phyloP scores from a whole-genome alignment of 352 stramenopile species.

The Sclerospora graminicola region DNA sequence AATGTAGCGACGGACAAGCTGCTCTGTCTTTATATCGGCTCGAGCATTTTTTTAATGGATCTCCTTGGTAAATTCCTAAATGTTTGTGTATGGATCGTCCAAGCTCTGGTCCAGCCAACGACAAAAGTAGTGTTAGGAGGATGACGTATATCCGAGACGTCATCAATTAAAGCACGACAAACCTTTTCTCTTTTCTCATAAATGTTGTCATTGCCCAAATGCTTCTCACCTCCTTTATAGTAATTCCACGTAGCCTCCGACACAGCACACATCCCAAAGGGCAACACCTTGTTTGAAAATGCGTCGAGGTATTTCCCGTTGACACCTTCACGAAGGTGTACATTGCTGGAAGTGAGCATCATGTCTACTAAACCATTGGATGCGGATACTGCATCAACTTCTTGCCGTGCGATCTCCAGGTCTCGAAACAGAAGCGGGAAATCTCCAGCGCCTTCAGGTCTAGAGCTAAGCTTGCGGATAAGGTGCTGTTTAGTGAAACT shows the following conservation, averaged over 20 bases:
- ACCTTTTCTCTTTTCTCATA: slow-evolving; percentile 28
- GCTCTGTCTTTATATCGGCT: too few relatives aligned
- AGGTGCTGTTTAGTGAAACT: slow-evolving; percentile 12
- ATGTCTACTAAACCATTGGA: slow-evolving; percentile 25
- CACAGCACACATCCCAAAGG: slow-evolving; percentile 25
- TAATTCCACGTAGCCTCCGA: slow-evolving; percentile 29
- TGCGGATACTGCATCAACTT: slow-evolving; percentile 21
- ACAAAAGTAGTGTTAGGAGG: background rate
- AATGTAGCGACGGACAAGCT: slow-evolving; percentile 42
- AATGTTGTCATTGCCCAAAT: slow-evolving; percentile 22
- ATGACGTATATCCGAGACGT: too few relatives aligned
- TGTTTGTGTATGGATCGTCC: slow-evolving; percentile 31
- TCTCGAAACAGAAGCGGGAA: slow-evolving; percentile 21
- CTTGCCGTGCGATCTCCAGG: slow-evolving; percentile 15
- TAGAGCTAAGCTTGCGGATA: slow-evolving; percentile 8
- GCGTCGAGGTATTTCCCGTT: slow-evolving; percentile 30
- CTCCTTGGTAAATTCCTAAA: slow-evolving; percentile 45
- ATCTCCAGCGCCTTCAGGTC: slow-evolving; percentile 13
- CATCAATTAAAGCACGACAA: background rate
- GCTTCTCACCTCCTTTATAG: slow-evolving; percentile 29
- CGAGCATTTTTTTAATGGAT: slow-evolving; percentile 30
- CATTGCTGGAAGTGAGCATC: slow-evolving; percentile 19
- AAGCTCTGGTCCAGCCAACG: background rate
- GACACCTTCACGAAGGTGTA: slow-evolving; percentile 26
- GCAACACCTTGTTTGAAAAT: slow-evolving; percentile 31